Percentiles rank a stretch among this genome's conserved stretches.
Conservation (phyloP, 2,329 filamentous ascomycete genomes). For the Botryotinia convoluta region DNA sequence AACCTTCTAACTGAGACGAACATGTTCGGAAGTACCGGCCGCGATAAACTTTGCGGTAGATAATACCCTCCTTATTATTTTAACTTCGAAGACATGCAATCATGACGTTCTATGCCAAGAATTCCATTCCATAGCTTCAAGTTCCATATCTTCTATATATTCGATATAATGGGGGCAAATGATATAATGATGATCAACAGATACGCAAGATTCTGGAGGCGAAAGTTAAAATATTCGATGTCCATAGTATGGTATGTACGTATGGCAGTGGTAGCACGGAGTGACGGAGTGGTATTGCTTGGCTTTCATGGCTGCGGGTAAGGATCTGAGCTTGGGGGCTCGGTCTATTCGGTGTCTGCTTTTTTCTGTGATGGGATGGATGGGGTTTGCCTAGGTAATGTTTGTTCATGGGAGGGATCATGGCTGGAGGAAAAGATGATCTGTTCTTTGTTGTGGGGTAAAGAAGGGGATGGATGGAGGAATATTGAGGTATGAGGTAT, state of each 20-base stretch:
- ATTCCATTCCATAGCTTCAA: background rate
- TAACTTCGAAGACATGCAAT: background rate
- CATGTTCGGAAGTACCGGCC: background rate
- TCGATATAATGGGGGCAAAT: no score
- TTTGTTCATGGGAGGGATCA: background rate
- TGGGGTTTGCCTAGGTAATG: background rate
- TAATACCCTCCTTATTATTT: background rate
- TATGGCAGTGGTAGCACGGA: no score
- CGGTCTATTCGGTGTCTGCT: background rate
- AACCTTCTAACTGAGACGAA: background rate
- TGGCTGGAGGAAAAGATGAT: background rate
- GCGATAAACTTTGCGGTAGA: background rate
- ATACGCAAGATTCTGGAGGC: background rate
- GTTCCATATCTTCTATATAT: background rate
- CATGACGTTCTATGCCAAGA: background rate
- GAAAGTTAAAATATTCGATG: background rate
- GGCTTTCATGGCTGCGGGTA: background rate
- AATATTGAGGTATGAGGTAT: background rate
- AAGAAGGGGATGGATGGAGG: background rate
- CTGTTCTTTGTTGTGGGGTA: background rate
- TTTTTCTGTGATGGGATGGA: background rate
- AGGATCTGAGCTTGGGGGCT: background rate
- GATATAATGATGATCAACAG: background rate
- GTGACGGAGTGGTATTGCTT: background rate
- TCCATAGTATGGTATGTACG: no score